Conservation (phyloP, 345 rosid species). For the Clarkia xantiana region DNA sequence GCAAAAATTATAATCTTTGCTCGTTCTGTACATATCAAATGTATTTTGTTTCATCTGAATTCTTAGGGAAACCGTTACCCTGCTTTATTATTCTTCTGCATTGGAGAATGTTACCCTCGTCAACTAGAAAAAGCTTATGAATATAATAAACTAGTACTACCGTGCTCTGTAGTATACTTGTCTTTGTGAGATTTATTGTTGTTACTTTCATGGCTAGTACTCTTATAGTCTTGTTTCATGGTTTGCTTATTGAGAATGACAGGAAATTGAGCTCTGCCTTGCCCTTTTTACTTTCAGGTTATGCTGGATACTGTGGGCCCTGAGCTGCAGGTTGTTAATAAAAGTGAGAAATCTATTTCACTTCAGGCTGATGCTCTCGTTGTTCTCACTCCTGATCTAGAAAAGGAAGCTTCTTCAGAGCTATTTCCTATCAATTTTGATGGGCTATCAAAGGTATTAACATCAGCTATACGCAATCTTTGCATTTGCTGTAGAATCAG, state of each 20-base stretch:
- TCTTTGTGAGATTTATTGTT: too few species aligned
- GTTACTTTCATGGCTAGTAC: too few species aligned
- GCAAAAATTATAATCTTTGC: too few species aligned
- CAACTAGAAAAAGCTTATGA: too few species aligned
- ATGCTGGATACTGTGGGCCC: constrained; percentile 93
- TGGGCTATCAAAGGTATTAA: constrained; percentile 57
- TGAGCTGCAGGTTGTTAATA: constrained; percentile 80
- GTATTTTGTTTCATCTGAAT: too few species aligned
- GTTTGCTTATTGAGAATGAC: neutral
- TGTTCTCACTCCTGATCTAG: constrained; percentile 60
- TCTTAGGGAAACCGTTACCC: too few species aligned
- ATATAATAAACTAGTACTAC: too few species aligned
- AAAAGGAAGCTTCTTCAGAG: constrained; percentile 71
- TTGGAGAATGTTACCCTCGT: too few species aligned
- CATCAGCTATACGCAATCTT: neutral
- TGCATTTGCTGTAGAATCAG: too few species aligned
- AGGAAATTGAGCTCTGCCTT: neutral
- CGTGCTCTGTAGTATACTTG: too few species aligned
- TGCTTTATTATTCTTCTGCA: too few species aligned
- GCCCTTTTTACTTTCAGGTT: constrained; percentile 31
- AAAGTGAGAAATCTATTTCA: constrained; percentile 50
- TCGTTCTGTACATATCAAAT: too few species aligned
- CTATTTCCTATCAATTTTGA: constrained; percentile 78
- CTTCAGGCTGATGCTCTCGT: constrained; percentile 59
- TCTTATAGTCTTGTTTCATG: neutral